Conservation (phyloP, 208 protist genomes). For the Trypanosoma mega region DNA sequence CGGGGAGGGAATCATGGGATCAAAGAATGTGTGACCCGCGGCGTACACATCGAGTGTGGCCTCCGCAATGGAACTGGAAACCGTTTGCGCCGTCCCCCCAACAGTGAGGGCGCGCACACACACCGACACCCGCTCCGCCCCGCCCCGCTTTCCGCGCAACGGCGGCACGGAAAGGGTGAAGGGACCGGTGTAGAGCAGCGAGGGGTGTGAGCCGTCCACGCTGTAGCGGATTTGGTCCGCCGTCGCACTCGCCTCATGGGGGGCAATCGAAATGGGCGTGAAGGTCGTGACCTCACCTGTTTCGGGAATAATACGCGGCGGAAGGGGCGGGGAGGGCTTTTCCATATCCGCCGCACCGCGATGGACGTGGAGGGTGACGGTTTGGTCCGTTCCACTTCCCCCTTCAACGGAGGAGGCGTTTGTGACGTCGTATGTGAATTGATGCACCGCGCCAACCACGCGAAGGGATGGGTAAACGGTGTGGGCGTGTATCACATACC, state of each 20-base stretch:
- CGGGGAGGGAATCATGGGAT: conserved; percentile 53
- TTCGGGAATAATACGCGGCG: conserved; percentile 55
- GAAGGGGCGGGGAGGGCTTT: conserved; percentile 1
- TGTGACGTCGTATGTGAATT: conserved; percentile 52
- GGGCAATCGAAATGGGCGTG: conserved; percentile 65
- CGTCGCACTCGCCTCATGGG: conserved; percentile 38
- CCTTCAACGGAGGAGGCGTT: background rate
- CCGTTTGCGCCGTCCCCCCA: conserved; percentile 1
- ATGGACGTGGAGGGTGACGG: conserved; percentile 2
- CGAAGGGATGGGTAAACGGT: conserved; percentile 49
- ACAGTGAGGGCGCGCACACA: conserved; percentile 56
- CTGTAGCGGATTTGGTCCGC: conserved; percentile 80
- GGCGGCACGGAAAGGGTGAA: conserved; percentile 70
- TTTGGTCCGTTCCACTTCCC: background rate
- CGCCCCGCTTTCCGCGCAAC: conserved; percentile 17
- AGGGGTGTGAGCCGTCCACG: conserved; percentile 72
- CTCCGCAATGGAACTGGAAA: conserved; percentile 44
- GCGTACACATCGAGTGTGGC: conserved; percentile 51
- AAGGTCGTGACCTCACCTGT: conserved; percentile 68
- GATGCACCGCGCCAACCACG: conserved; percentile 61
- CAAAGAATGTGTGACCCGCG: conserved; percentile 60
- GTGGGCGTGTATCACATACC: conserved; percentile 64
- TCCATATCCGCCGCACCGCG: background rate
- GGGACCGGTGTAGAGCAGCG: conserved; percentile 64
- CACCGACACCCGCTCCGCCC: conserved; percentile 28